phyloP scores from a whole-genome alignment of 768 basidiomycete genomes.

The Collybia sp. region DNA sequence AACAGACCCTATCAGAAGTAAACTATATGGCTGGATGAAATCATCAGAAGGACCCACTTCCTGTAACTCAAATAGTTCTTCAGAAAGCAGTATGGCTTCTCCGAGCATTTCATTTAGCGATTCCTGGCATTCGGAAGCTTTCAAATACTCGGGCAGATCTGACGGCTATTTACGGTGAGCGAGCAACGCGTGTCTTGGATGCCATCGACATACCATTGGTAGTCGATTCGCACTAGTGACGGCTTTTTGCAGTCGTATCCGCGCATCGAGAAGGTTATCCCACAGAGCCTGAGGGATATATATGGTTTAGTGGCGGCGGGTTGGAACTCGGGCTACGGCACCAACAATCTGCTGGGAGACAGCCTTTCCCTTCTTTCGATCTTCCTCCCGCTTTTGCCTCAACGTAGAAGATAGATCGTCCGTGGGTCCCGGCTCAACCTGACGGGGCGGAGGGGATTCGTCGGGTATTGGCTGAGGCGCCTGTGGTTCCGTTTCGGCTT shows the following conservation, averaged over 20 bases:
- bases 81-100: slow-evolving; percentile 56
- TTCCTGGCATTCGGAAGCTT: slow-evolving; percentile 34
- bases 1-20: slow-evolving; percentile 34
- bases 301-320: slow-evolving; percentile 5
- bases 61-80: slow-evolving; percentile 66
- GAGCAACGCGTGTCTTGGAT: no score
- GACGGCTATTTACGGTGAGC: slow-evolving; percentile 19
- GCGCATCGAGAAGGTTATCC: slow-evolving; percentile 85
- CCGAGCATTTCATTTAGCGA: slow-evolving; percentile 50
- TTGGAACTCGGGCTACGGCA: not conserved
- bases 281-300: slow-evolving; percentile 57
- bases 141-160: slow-evolving; percentile 29
- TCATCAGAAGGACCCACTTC: slow-evolving; percentile 38
- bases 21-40: not conserved
- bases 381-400: slow-evolving; percentile 58
- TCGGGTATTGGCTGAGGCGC: not conserved
- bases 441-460: not conserved
- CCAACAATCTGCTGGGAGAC: slow-evolving; percentile 76
- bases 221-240: slow-evolving; percentile 60
- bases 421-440: not conserved
- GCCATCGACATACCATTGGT: slow-evolving; percentile 44
- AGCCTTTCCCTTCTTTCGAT: slow-evolving; percentile 78
- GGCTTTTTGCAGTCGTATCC: slow-evolving; percentile 88
- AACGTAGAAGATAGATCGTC: slow-evolving; percentile 50
- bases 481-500: slow-evolving; percentile 3